Evolutionary conservation across 805 yeast genomes (phyloP).

Genomic region (Cyberlindnera euphorbiae): DNA sequence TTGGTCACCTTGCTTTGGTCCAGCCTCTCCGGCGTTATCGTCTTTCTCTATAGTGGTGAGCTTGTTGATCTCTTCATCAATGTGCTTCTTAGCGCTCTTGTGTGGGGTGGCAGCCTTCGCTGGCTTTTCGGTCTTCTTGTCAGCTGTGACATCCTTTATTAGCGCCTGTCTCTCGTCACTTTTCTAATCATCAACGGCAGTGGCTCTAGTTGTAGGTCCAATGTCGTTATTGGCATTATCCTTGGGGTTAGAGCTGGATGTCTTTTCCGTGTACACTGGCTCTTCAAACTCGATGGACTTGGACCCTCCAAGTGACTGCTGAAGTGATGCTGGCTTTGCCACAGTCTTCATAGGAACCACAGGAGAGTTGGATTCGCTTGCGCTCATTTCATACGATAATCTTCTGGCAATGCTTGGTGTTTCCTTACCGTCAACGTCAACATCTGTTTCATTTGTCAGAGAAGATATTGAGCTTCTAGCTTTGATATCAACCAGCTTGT

Average conservation of each 20-base stretch:
- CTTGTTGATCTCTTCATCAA: slow-evolving; percentile 8
- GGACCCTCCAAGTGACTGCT: slow-evolving; percentile 15
- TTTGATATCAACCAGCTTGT: slow-evolving; percentile 14
- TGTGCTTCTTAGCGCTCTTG: too few relatives aligned
- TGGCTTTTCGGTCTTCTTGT: neutral
- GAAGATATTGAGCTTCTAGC: slow-evolving; percentile 23
- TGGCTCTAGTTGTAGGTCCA: too few relatives aligned
- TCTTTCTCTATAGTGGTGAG: slow-evolving; percentile 22
- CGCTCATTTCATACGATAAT: slow-evolving; percentile 20
- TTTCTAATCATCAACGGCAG: neutral
- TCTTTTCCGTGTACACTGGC: slow-evolving; percentile 6
- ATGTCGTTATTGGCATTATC: neutral
- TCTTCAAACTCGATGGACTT: slow-evolving; percentile 15
- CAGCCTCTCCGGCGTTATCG: neutral
- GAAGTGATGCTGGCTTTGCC: slow-evolving; percentile 16
- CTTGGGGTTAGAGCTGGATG: neutral
- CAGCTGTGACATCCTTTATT: slow-evolving; percentile 1
- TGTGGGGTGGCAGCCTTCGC: too few relatives aligned
- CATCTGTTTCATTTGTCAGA: slow-evolving; percentile 42
- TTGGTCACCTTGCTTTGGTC: slow-evolving; percentile 28
- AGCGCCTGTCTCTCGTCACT: slow-evolving; percentile 2
- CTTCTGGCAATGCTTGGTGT: slow-evolving; percentile 33
- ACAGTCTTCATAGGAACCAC: slow-evolving; percentile 19
- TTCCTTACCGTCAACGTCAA: slow-evolving; percentile 37
- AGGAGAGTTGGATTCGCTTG: slow-evolving; percentile 25